Evolutionary conservation across 1,284 basidiomycete genomes (phyloP), one percentile per base, ranked within the genome.

Genomic region (Moesziomyces globuligerus): DNA sequence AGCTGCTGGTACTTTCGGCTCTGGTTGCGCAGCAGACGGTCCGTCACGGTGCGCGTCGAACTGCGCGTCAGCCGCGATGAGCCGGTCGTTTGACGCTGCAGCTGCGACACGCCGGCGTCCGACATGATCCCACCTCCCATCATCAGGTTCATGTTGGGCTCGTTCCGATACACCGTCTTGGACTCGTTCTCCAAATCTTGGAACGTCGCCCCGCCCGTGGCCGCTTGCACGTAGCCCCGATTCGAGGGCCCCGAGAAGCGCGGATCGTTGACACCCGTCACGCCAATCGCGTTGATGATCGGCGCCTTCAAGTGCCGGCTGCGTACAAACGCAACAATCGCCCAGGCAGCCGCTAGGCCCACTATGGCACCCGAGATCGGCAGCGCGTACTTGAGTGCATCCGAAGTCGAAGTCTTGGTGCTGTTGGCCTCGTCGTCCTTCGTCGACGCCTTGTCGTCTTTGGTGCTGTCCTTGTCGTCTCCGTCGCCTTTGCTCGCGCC

Each of bases 141-240:
- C 54, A 65, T 65, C 41, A 65, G 29, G 38, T 65, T 65, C 61
- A 65, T 65, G 42, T 65, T 65, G 37, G 61, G 61, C 29, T 65
- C 61, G 29, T 48, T 65, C 29, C 54, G 61, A 21, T 57, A 65
- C n/a, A 53, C 29, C n/a, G 29, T 48, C n/a, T 37, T 17, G 18
- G 54, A 28, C 32, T 64, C 61, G 42, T 42, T 17, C 25, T 65
- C 61, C 11, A 32, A 11, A 18, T 65, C 50, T 21, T 50, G 59
- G 15, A 50, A 50, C 0, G 48, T 26, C 9, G 52, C 29, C 1
- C 42, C 37, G 13, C 41, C 47, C 25, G 25, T 40, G 4, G 38
- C 32, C 21, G 60, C 23, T 24, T 34, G 21, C 13, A 17, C n/a
- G 21, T 36, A 25, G 37, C 48, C 39, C 21, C 39, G 26, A 18